phyloP scores from a whole-genome alignment of 1,139 yeast genomes.

The Lodderomyces margitis region DNA sequence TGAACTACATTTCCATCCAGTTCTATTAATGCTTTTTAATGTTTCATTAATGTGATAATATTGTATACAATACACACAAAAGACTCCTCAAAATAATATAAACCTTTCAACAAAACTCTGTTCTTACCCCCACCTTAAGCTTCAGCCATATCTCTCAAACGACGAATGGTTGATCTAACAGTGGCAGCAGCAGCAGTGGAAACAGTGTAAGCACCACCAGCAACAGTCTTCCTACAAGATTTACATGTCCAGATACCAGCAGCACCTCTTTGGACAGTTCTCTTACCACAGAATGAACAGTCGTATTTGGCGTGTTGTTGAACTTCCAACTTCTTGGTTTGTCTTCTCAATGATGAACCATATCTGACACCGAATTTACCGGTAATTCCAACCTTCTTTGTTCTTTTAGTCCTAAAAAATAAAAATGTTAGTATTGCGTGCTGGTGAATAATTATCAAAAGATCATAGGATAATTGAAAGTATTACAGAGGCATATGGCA shows the following conservation, averaged over 20 bases:
- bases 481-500: too few species aligned
- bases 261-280: slow-evolving; percentile 96
- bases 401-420: slow-evolving; percentile 88
- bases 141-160: slow-evolving; percentile 99
- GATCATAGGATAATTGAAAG: too few species aligned
- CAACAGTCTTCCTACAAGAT: slow-evolving; percentile 94
- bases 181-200: slow-evolving; percentile 99
- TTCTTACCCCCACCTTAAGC: slow-evolving; percentile 54
- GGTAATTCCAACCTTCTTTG: slow-evolving; percentile 99
- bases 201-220: slow-evolving; percentile 99
- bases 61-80: neutral
- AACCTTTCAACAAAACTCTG: neutral
- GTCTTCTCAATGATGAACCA: slow-evolving; percentile 99
- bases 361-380: slow-evolving; percentile 99
- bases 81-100: neutral
- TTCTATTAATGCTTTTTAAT: neutral
- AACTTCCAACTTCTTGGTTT: slow-evolving; percentile 98
- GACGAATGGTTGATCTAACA: slow-evolving; percentile 99
- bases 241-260: slow-evolving; percentile 99
- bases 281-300: slow-evolving; percentile 99
- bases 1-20: neutral
- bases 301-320: slow-evolving; percentile 99
- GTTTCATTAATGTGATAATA: slow-evolving; percentile 2
- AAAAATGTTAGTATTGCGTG: slow-evolving; percentile 37
- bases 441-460: too few species aligned